Conservation (phyloP, 148 eudicot genomes). For the Euryodendron excelsum region DNA sequence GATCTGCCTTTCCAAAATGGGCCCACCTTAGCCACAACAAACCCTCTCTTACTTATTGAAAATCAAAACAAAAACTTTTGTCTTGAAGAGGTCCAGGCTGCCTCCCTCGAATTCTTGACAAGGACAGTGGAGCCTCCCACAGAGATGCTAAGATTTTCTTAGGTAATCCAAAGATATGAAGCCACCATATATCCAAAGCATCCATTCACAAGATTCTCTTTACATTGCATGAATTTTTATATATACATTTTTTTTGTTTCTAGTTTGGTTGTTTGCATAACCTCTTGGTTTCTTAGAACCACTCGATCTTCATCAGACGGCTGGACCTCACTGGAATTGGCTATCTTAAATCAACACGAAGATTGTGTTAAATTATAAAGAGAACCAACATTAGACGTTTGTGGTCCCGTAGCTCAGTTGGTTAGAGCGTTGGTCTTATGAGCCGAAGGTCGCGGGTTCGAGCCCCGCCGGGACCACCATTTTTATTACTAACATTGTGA, state of each 20-base stretch:
- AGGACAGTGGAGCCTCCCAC: constrained; percentile 25
- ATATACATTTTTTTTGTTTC: too few species aligned
- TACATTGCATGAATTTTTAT: not conserved
- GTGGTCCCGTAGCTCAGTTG: constrained; percentile 99
- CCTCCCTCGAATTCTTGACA: not conserved
- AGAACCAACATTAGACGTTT: accelerated
- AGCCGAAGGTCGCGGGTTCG: constrained; percentile 99
- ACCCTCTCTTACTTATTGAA: constrained; percentile 13
- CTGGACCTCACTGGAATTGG: too few species aligned
- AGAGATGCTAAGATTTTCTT: constrained; percentile 10
- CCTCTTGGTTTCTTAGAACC: too few species aligned
- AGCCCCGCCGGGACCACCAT: constrained; percentile 97
- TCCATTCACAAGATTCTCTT: constrained; percentile 13
- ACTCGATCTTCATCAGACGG: too few species aligned
- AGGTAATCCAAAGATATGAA: not conserved
- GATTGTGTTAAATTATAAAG: not conserved
- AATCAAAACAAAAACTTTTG: constrained; percentile 11
- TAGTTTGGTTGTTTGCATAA: too few species aligned
- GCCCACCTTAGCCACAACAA: constrained; percentile 23
- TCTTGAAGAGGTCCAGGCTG: constrained; percentile 14
- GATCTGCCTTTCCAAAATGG: constrained; percentile 27
- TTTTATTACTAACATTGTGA: too few species aligned
- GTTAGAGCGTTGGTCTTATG: constrained; percentile 99
- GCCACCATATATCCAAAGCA: constrained; percentile 5
- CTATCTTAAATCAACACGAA: too few species aligned